Evolutionary conservation across 805 yeast species (phyloP), one percentile per base, ranked within the genome.

Genomic region (Metschnikowia kofuensis): DNA sequence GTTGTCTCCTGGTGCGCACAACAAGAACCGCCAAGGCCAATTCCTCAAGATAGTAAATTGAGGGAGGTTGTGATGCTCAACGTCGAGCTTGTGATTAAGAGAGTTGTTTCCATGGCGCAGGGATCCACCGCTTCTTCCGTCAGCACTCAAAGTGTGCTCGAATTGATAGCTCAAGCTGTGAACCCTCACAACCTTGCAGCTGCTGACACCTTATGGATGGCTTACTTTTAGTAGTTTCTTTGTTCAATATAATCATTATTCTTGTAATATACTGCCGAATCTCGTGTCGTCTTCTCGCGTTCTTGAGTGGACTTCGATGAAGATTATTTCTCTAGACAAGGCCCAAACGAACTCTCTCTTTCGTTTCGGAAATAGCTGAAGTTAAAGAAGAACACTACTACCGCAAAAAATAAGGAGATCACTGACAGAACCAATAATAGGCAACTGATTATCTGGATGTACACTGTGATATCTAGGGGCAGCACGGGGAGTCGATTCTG

Each of bases 151-250:
- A 84, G 88, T 52, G 87, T 90, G 32, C 77, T 94, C 56, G 97
- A 94, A 60, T 78, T 92, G 62, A 89, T 94, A 45, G 85, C 96
- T 6, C 90, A 89, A 61, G 98, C 99, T 7, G 97, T 91, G 13
- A 92, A 91, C 62, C 97, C 98, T 34, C 81, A 96, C 59, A 89
- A 89, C 60, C 72, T 94, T 58, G 97, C 98, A 13, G 83, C 89
- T 47, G 85, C 96, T 6, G 99, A 94, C 59, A 83, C 90, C 13
- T 76, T 88, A 55, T 94, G 96, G 90, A 89, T 94, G 96, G 94
- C 99, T 1, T 94, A 89, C 71, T 81, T 90, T 58, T 90, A 72
- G 21, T 21, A 21, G 4, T 21, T 21, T 21, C 21, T 21, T 21
- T 4, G 21, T 21, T 21, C 21, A 21, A 21, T 21, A 42, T 28